These are phyloP conservation scores for Dovyalis caffra DNA, from an alignment of 345 rosid genomes.

Conservation along the genomic window DNA sequence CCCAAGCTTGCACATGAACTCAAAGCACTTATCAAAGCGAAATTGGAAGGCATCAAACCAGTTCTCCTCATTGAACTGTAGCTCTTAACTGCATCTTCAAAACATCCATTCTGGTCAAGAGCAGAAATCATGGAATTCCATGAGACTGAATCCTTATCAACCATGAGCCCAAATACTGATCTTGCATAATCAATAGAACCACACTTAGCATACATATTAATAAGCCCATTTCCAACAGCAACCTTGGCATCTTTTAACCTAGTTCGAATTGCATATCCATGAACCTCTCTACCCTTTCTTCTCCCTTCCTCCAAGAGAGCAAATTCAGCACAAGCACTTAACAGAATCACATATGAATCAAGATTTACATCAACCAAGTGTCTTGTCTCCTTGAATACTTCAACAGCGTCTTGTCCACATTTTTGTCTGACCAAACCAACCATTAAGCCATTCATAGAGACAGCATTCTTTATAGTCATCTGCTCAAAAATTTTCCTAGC, in stretches of 20 bases:
- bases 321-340: slow-evolving; percentile 76
- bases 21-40: slow-evolving; percentile 67
- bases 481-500: slow-evolving; percentile 61
- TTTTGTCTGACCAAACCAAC: slow-evolving; percentile 72
- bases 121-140: slow-evolving; percentile 93
- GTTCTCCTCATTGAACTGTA: slow-evolving; percentile 56
- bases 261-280: slow-evolving; percentile 58
- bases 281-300: slow-evolving; percentile 81
- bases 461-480: slow-evolving; percentile 63
- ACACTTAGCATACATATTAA: slow-evolving; percentile 88
- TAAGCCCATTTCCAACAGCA: slow-evolving; percentile 74
- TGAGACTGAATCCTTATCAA: slow-evolving; percentile 69
- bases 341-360: slow-evolving; percentile 63
- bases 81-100: slow-evolving; percentile 52
- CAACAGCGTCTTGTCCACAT: slow-evolving; percentile 67
- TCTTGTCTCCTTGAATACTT: slow-evolving; percentile 54
- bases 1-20: slow-evolving; percentile 88
- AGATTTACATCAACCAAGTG: slow-evolving; percentile 49
- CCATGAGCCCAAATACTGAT: slow-evolving; percentile 56
- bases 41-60: slow-evolving; percentile 55
- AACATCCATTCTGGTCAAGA: slow-evolving; percentile 73
- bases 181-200: slow-evolving; percentile 55
- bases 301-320: slow-evolving; percentile 46
- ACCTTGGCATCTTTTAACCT: slow-evolving; percentile 48
- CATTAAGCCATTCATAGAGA: slow-evolving; percentile 81